Evolutionary conservation across 1,139 yeast species (phyloP).

Genomic region (Pneumocystis canis): DNA sequence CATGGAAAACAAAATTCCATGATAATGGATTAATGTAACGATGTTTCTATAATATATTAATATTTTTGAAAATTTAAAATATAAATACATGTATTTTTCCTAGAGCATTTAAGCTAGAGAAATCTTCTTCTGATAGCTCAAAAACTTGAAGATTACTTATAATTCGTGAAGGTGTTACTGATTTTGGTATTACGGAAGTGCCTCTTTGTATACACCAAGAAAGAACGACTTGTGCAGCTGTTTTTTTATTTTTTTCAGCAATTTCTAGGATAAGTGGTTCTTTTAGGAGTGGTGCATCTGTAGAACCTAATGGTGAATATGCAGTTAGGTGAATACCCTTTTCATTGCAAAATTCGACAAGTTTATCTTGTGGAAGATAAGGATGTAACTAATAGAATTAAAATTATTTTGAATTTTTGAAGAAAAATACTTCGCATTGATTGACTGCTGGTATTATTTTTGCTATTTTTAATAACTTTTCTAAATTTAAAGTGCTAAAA

Average conservation of each 20-base stretch:
- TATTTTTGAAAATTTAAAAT: background rate
- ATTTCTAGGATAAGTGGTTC: constrained; percentile 37
- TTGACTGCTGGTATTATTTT: constrained; percentile 62
- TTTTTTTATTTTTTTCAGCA: constrained; percentile 38
- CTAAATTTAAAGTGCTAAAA: constrained; percentile 59
- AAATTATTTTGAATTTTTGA: background rate
- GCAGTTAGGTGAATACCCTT: constrained; percentile 16
- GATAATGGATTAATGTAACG: background rate
- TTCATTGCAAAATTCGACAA: constrained; percentile 12
- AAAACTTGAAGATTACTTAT: constrained; percentile 37
- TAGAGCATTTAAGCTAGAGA: constrained; percentile 17
- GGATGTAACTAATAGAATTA: constrained; percentile 13
- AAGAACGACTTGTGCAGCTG: constrained; percentile 49
- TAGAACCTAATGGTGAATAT: constrained; percentile 17
- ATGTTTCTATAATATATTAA: background rate
- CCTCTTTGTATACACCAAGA: constrained; percentile 57
- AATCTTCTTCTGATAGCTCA: constrained; percentile 40
- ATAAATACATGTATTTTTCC: background rate
- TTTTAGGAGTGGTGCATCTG: constrained; percentile 24
- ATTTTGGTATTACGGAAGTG: constrained; percentile 57
- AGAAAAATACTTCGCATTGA: constrained; percentile 51
- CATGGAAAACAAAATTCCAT: background rate
- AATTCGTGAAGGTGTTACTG: constrained; percentile 47
- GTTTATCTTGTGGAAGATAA: constrained; percentile 14
- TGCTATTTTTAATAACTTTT: constrained; percentile 59